Evolutionary conservation across 768 basidiomycete genomes (phyloP), one percentile per base, ranked within the genome.

Genomic region (Naganishia friedmannii): DNA sequence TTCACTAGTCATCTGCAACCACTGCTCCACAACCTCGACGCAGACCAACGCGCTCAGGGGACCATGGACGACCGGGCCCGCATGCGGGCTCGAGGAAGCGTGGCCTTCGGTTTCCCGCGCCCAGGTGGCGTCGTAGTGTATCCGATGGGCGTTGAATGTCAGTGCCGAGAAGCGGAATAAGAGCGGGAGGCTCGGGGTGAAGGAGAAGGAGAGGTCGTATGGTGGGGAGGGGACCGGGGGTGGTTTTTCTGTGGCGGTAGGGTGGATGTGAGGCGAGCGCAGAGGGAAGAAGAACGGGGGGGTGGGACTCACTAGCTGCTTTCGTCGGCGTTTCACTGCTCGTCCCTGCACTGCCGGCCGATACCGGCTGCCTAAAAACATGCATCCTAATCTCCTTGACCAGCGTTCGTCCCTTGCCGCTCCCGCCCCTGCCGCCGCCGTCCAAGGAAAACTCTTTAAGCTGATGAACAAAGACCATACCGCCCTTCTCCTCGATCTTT

Each of bases 131-230:
- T 92, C 90, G 31, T 92, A 85, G 80, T 93, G 91, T 73, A 93
- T 90, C 73, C 87, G 85, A 73, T 93, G 91, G 15, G 86, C 89
- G 74, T 93, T 93, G 83, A 91, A 91, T 73, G 88, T 92, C 28
- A 93, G 83, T 23, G 91, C 90, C 5, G 90, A 92, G 81, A 89
- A 93, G 28, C 90, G 87, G 83, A 93, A 93, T 26, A 93, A 82
- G 0, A 89, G 90, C 10, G 88, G 87, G 42, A 87, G 80, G 29
- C 85, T 87, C 3, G 91, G 91, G 17, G 81, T 86, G 76, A 87
- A 91, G 34, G 82, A 83, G 78, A 90, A 88, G 4, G 86, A 84
- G 77, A 90, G 88, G 72, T 88, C 86, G 29, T 82, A 42, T 10
- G 66, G 53, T 23, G 51, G 51, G 7, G 29, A 21, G 12, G 60